Evolutionary conservation across 2,329 filamentous ascomycete species (phyloP), one percentile per base, ranked within the genome.

Genomic region (Penicillium brasilianum): DNA sequence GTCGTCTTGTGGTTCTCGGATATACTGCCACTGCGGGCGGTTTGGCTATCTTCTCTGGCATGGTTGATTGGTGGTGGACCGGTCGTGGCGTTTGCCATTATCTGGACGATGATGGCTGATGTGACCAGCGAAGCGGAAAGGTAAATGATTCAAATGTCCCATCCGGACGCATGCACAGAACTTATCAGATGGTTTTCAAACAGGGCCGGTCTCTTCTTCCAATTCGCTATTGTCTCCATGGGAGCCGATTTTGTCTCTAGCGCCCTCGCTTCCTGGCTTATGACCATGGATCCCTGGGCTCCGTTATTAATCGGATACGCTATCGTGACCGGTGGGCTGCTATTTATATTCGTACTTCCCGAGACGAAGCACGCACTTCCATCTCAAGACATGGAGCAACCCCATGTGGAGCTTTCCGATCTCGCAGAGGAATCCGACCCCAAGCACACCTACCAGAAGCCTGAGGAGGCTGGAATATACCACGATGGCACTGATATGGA

Each of bases 71-170:
- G 81, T 2, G 82, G 82, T 39, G 82, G 82, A 0, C 74, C 78
- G 7, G 78, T 82, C 13, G 81, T 83, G 4, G 75, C 79, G 2
- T 74, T 78, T 62, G 80, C 82, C 2, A 76, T 83, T 36, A 76
- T 80, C 58, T 76, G 81, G 69, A 83, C 82, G 8, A 83, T 84
- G 79, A 76, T 84, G 64, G 76, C 81, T 0, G 82, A 84, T 65
- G 77, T 84, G n/a, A 79, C 78, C 7, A 80, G 77, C 0, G 76
- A 81, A 4, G 76, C 79, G 20, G 77, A 80, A 68, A 76, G 81
- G 77, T 74, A 67, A 32, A 54, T 20, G 14, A 13, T 16, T 43
- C 11, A 13, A 50, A 44, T 20, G 71, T 64, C 14, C 13, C 13
- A 13, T n/a, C 41, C 2, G 5, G 3, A 9, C 14, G 2, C 1